Conservation (phyloP, 768 basidiomycete genomes). For the Pisolithus sp. region DNA sequence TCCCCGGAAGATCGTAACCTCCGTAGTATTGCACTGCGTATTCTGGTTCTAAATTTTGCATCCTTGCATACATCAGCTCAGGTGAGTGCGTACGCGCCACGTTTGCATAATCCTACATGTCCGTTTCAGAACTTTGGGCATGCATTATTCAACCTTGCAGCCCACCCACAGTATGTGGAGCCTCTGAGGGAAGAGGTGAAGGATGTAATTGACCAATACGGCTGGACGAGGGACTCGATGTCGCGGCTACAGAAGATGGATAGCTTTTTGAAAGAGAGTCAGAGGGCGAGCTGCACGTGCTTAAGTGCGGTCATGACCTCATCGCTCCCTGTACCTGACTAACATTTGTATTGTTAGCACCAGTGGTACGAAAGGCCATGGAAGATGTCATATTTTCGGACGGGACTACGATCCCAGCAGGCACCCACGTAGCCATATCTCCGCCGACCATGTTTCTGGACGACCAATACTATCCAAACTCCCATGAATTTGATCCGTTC, state of each 20-base stretch:
- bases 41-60: conserved; percentile 34
- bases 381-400: conserved; percentile 28
- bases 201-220: conserved; percentile 23
- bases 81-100: conserved; percentile 14
- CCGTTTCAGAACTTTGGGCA: conserved; percentile 27
- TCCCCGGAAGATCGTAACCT: conserved; percentile 21
- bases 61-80: conserved; percentile 30
- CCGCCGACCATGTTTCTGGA: conserved; percentile 33
- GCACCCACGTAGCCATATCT: conserved; percentile 31
- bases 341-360: conserved; percentile 16
- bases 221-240: conserved; percentile 29
- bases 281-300: conserved; percentile 29
- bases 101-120: conserved; percentile 1
- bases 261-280: conserved; percentile 39
- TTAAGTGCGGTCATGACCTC: conserved; percentile 20
- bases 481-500: conserved; percentile 36
- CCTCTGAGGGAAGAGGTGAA: conserved; percentile 38
- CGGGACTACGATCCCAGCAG: conserved; percentile 33
- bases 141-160: conserved; percentile 35
- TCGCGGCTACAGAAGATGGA: conserved; percentile 32
- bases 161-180: conserved; percentile 32
- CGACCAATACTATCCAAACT: conserved; percentile 35
- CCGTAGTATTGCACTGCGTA: conserved; percentile 24
- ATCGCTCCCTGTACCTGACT: not conserved
- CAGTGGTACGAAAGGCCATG: conserved; percentile 30